Percentiles rank a stretch among this genome's conserved stretches.
Evolutionary conservation across 768 basidiomycete species (phyloP).

Genomic region (Tremella mesenterica): DNA sequence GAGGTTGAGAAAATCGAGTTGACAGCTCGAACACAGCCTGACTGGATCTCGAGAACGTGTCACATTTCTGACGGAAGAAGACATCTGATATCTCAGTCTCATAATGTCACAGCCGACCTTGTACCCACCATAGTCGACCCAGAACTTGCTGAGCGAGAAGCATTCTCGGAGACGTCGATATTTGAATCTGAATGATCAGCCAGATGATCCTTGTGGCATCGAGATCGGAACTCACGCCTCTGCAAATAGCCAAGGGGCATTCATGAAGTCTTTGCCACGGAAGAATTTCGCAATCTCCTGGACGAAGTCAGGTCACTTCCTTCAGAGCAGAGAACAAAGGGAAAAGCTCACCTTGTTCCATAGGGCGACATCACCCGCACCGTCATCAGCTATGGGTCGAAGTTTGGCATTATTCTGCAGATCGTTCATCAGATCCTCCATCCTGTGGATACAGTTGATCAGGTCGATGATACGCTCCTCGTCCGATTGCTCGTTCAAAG

Average conservation of each 20-base stretch:
- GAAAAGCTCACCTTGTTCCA: conserved; percentile 68
- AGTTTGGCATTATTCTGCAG: conserved; percentile 72
- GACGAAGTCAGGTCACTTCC: background rate
- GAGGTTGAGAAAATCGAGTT: conserved; percentile 79
- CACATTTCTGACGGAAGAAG: conserved; percentile 92
- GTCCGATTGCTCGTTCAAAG: conserved; percentile 68
- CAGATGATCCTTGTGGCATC: too few relatives aligned
- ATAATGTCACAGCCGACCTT: background rate
- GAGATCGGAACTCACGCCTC: too few relatives aligned
- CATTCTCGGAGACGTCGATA: conserved; percentile 64
- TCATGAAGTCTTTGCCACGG: conserved; percentile 68
- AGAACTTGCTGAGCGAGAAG: conserved; percentile 83
- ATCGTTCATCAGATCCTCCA: conserved; percentile 82
- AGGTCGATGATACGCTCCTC: conserved; percentile 82
- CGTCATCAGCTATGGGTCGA: conserved; percentile 80
- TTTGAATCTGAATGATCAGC: too few relatives aligned
- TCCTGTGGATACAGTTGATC: conserved; percentile 72
- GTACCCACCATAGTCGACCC: conserved; percentile 62
- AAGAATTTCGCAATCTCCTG: conserved; percentile 84
- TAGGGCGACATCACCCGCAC: conserved; percentile 80
- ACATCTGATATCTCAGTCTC: conserved; percentile 49
- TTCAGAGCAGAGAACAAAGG: too few relatives aligned
- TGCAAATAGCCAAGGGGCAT: conserved; percentile 91
- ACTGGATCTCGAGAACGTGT: conserved; percentile 84
- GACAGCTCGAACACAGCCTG: conserved; percentile 93